Evolutionary conservation across 1,284 basidiomycete genomes (phyloP).

Genomic region (Rhodotorula sp.): DNA sequence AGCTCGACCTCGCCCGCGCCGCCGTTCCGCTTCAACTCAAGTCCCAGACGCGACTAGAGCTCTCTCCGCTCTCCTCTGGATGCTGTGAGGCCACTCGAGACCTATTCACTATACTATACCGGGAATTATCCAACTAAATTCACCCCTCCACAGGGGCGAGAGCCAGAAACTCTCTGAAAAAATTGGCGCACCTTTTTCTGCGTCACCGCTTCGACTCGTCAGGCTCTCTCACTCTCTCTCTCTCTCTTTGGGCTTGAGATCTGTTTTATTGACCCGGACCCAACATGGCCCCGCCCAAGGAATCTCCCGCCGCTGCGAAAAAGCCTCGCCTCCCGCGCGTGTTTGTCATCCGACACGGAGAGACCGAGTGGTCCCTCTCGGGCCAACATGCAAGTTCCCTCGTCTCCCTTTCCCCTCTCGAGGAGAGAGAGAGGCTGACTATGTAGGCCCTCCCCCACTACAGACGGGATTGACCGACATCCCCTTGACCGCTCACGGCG

Average conservation of each 20-base stretch:
- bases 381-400: slow-evolving; percentile 55
- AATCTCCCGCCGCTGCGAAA: background rate
- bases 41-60: too few relatives aligned
- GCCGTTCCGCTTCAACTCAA: too few relatives aligned
- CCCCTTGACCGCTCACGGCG: slow-evolving; percentile 77
- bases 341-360: slow-evolving; percentile 65
- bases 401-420: background rate
- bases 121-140: too few relatives aligned
- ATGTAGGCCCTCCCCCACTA: background rate
- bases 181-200: background rate
- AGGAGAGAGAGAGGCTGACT: background rate
- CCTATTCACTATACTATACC: too few relatives aligned
- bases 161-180: too few relatives aligned
- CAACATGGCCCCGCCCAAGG: background rate
- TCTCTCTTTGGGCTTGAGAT: background rate
- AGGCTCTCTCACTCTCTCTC: background rate
- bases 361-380: slow-evolving; percentile 91
- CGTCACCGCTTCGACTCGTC: background rate
- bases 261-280: background rate
- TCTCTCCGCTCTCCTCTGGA: too few relatives aligned
- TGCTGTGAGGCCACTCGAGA: too few relatives aligned
- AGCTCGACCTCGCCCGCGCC: background rate
- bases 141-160: too few relatives aligned
- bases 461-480: slow-evolving; percentile 87
- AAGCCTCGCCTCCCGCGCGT: slow-evolving; percentile 14